Evolutionary conservation across 2,329 filamentous ascomycete species (phyloP), one percentile per base, ranked within the genome.

Genomic region (Neopestalotiopsis sp.): DNA sequence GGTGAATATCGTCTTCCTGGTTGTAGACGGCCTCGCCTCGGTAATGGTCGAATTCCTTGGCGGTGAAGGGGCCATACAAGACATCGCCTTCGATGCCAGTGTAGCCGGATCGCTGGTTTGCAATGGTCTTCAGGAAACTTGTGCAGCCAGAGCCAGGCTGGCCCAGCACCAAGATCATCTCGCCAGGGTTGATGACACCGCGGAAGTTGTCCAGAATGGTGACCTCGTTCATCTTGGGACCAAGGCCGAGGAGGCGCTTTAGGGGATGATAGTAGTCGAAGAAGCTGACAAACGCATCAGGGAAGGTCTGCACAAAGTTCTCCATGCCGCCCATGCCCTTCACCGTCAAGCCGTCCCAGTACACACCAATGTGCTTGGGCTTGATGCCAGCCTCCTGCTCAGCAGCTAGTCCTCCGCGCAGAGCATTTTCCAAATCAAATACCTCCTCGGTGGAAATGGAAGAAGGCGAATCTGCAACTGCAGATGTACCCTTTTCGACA

Each of bases 101-200:
- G 75, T 88, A 90, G 13, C 87, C 87, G 69, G 82, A 82, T 4
- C 87, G 85, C 76, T 92, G 90, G 75, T 92, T 92, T 17, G 90
- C 85, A 69, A 92, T 91, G 0, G 88, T 84, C 78, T 91, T 91
- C 67, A 92, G 84, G 72, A 92, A 92, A 0, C 90, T 91, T 1
- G 90, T 91, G 76, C 91, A 93, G 32, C 91, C 91, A 0, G 88
- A 90, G 0, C 93, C 93, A 0, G 94, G 94, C 71, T 90, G 88
- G 28, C 94, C 94, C 6, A 97, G 84, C 0, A 97, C 94, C 1
- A 97, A 84, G 0, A 95, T 88, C 94, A 97, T 97, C 83, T 97
- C 94, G 1, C 94, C 95, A 0, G 94, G 92, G 71, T 91, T 90
- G 68, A 90, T 89, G 1, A 92, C 85, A 40, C 91, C 92, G 65